Base-by-base conservation (phyloP, 139 green algal genomes). In the Coccomyxa sp. region DNA sequence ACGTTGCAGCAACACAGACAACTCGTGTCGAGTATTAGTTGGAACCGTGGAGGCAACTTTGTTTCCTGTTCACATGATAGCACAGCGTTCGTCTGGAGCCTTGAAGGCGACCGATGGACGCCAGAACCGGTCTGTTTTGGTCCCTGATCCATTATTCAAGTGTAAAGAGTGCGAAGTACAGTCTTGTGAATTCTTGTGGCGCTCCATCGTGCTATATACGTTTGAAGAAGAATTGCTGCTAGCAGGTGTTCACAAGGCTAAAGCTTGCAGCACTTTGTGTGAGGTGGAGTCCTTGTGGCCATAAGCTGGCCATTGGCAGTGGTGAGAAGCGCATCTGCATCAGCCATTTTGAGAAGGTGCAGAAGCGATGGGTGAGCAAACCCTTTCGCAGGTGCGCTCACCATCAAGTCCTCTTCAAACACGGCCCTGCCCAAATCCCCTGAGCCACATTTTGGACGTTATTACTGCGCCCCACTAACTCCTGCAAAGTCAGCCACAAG, bases 61-160 rank as follows among this genome's bases (percentile, higher is more conserved):
- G 80, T 85, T n/a, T 83, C 71, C 17, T 88, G 85, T 81, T 82
- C 81, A 57, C 81, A 88, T 81, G 85, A 88, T 38, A 83, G 85
- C 32, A 85, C 80, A 13, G 77, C 77, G 32, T 88, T 85, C 67
- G 85, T 88, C 32, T 88, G 83, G 81, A 78, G 77, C 27, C 59
- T 51, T 23, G 23, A 77, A 27, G 82, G 63, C 59, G 63, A 82
- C 13, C 31, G 13, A 10, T 77, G 80, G 85, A 80, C 79, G 77
- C 85, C 85, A 38, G 59, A 88, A 30, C 85, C 85, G 71, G 71
- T 77, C 27, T 45, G 27, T 18, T 32, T 16, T 10, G 1, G 71
- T n/a, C n/a, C 17, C 9, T 38, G 28, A 18, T 31, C 1, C 71
- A 77, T 38, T 77, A 71, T 9, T 1, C 18, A 21, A 71, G 7